Evolutionary conservation across 2,329 filamentous ascomycete species (phyloP).

Genomic region (Trichoderma citrinoviride): DNA sequence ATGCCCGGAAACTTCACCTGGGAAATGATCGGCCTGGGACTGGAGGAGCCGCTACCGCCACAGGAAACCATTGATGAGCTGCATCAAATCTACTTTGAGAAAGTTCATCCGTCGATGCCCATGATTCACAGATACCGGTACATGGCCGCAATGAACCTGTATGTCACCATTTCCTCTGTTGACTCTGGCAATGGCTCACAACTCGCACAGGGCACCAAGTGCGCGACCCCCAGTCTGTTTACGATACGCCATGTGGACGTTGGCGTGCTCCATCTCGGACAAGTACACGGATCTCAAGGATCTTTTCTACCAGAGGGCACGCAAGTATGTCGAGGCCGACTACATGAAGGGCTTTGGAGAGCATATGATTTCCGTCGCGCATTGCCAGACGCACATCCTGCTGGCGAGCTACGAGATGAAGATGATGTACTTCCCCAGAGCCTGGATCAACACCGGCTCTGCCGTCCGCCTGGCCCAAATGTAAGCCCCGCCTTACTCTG

Average conservation of each 20-base stretch:
- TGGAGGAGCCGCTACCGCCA: slow-evolving; percentile 58
- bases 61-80: slow-evolving; percentile 75
- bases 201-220: slow-evolving; percentile 60
- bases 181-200: background rate
- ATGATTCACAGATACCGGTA: slow-evolving; percentile 90
- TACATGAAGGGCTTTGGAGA: slow-evolving; percentile 93
- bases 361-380: slow-evolving; percentile 77
- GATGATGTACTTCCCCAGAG: slow-evolving; percentile 94
- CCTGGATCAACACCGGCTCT: slow-evolving; percentile 88
- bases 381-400: slow-evolving; percentile 81
- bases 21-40: slow-evolving; percentile 66
- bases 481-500: slow-evolving; percentile 40
- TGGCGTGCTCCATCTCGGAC: slow-evolving; percentile 80
- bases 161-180: slow-evolving; percentile 30
- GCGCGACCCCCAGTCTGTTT: slow-evolving; percentile 84
- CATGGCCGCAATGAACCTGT: slow-evolving; percentile 82
- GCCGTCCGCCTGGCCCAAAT: slow-evolving; percentile 81
- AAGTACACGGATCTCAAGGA: slow-evolving; percentile 78
- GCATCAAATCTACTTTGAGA: slow-evolving; percentile 87
- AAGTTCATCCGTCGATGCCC: slow-evolving; percentile 79
- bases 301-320: slow-evolving; percentile 83
- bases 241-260: slow-evolving; percentile 94
- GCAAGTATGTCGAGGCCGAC: slow-evolving; percentile 87
- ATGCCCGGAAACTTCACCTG: slow-evolving; percentile 65
- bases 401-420: slow-evolving; percentile 89